Percentiles rank a stretch among this genome's conserved stretches.
Evolutionary conservation across 257 asterid species (phyloP).

Genomic region (Ocimum tenuiflorum): DNA sequence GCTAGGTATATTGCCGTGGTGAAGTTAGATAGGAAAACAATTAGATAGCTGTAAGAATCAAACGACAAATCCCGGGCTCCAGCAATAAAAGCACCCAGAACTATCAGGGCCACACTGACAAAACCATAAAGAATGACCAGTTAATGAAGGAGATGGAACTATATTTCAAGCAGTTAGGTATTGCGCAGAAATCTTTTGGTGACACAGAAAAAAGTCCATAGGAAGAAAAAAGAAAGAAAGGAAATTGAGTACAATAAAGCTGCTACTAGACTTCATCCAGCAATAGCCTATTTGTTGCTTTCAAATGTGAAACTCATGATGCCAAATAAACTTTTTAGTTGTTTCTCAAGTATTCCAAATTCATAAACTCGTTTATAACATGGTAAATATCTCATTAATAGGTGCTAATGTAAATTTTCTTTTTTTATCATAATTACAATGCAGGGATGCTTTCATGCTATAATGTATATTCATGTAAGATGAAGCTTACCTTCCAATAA

Average conservation of each 20-base stretch:
- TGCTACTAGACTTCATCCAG: not conserved
- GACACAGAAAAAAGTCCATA: not conserved
- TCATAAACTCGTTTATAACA: not conserved
- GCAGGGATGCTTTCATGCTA: not conserved
- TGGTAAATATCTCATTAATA: not conserved
- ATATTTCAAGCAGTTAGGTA: not conserved
- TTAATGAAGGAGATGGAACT: constrained; percentile 11
- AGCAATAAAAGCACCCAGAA: constrained; percentile 92
- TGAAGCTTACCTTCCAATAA: constrained; percentile 75
- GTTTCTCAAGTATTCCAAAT: not conserved
- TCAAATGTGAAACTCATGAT: not conserved
- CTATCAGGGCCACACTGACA: constrained; percentile 80
- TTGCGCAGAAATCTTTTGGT: not conserved
- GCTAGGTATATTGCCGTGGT: constrained; percentile 95
- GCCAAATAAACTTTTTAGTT: not conserved
- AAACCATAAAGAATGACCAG: constrained; percentile 26
- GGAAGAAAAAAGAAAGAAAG: no score
- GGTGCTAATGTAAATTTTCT: not conserved
- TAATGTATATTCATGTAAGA: not conserved
- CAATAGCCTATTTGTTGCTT: not conserved
- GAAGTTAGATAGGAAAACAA: constrained; percentile 78
- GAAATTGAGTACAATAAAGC: not conserved
- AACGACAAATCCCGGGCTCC: constrained; percentile 91
- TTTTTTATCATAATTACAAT: not conserved
- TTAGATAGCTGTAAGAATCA: constrained; percentile 68